A percentile compares a stretch with the other conserved stretches of the same genome.
These are phyloP conservation scores for Sclerotinia nivalis DNA, from an alignment of 2,329 filamentous ascomycete species.

Conservation along the genomic window DNA sequence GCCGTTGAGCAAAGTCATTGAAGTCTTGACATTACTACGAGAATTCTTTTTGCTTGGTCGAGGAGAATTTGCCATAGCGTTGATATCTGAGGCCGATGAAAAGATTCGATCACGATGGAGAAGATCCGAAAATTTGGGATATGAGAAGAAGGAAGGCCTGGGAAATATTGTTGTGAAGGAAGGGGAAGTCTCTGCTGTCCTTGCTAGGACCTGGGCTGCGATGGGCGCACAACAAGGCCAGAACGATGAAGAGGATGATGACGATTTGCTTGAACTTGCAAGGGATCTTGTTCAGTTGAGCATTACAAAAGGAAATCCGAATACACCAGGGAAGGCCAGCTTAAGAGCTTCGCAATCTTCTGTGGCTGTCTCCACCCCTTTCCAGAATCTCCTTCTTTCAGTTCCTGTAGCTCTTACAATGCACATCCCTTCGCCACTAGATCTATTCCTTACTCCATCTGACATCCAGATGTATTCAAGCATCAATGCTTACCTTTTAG, in stretches of 20 bases:
- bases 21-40: slow-evolving; percentile 74
- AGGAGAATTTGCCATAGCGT: slow-evolving; percentile 86
- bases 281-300: slow-evolving; percentile 71
- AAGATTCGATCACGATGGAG: slow-evolving; percentile 74
- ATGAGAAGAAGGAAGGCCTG: slow-evolving; percentile 59
- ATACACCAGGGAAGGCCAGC: slow-evolving; percentile 42
- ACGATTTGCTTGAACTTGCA: slow-evolving; percentile 80
- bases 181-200: slow-evolving; percentile 75
- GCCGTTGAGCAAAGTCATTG: slow-evolving; percentile 73
- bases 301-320: slow-evolving; percentile 51
- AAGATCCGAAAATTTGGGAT: slow-evolving; percentile 58
- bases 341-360: slow-evolving; percentile 31
- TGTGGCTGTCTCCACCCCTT: slow-evolving; percentile 52
- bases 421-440: slow-evolving; percentile 74
- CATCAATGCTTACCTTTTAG: slow-evolving; percentile 86
- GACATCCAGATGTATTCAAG: slow-evolving; percentile 79
- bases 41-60: slow-evolving; percentile 85
- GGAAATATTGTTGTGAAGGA: slow-evolving; percentile 75
- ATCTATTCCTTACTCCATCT: slow-evolving; percentile 77
- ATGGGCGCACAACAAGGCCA: slow-evolving; percentile 72
- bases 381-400: slow-evolving; percentile 80
- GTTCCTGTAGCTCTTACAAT: slow-evolving; percentile 70
- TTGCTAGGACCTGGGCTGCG: slow-evolving; percentile 76
- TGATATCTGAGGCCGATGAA: slow-evolving; percentile 83
- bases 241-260: slow-evolving; percentile 68